Evolutionary conservation across 192 early-diverging fungal species (phyloP), one percentile per base, ranked within the genome.

Genomic region (Diversispora epigaea): DNA sequence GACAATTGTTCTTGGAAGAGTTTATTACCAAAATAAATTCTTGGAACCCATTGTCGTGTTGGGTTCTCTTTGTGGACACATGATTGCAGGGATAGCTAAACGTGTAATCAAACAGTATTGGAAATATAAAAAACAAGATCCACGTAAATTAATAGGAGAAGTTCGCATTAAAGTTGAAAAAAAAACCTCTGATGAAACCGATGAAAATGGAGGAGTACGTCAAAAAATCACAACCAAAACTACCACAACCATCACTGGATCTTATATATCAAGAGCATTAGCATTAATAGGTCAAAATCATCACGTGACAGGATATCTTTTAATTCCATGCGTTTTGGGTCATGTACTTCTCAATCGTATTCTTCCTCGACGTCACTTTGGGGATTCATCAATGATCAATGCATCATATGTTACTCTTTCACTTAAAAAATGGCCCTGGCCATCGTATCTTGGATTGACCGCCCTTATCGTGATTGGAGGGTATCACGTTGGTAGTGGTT

Each of bases 11-110:
- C 77, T 77, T 76, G 82, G 82, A 12, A 76, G 82, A 56, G 82
- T 80, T 62, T 83, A 80, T 79, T 83, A 83, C 72, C 82, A 83
- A 75, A 80, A 79, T 77, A 41, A 49, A 47, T 41, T 69, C 1
- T 11, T 83, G 11, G 82, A 83, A 32, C 76, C 78, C 4, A 74
- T 83, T 22, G 50, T 80, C n/a, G 82, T 83, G 9, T 80, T 77
- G 61, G 82, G 79, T 43, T 74, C 82, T 1, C 61, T 83, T 11
- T 58, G 50, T 3, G 63, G 78, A 6, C 82, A 83, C 66, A 49
- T 83, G n/a, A 45, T 66, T 8, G 61, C 79, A 4, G 77, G 79
- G 40, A 21, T 79, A 39, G 62, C 68, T 11, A 77, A 70, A 45
- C 73, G 76, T 0, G 40, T 77, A 7, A 75, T 83, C n/a, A 76